Evolutionary conservation across 2,329 filamentous ascomycete genomes (phyloP), one percentile per base, ranked within the genome.

Genomic region (Talaromyces sp.): DNA sequence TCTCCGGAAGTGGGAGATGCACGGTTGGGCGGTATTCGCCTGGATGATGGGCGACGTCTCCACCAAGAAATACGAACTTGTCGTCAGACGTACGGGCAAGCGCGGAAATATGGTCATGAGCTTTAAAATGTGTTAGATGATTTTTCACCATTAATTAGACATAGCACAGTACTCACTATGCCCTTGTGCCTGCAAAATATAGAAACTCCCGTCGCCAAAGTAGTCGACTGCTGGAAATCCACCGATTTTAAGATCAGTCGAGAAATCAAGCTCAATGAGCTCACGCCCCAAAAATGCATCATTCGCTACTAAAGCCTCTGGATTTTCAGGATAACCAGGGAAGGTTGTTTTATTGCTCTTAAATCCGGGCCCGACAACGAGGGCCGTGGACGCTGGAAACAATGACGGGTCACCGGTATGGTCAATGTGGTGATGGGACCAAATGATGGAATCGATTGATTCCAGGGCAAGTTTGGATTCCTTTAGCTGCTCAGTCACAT

Each of bases 171-270:
- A 54, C 52, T 60, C 36, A 60, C 52, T 61, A 23, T 62, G 61
- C 14, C 61, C 56, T 23, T 34, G 14, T 28, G 56, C 8, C 51
- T 65, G 50, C 9, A 86, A 74, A 1, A 86, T 73, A 67, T 85
- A 85, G 65, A 87, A 83, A 27, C 74, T 79, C 0, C 83, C 83
- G 66, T 87, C 84, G 3, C 79, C 78, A 60, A 85, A 86, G 66
- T 79, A 85, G 67, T 87, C 84, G 30, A 64, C 27, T 0, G 69
- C 69, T 12, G 67, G 67, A 65, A 78, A 80, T 8, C 69, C 64
- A 4, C 77, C 78, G 31, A 76, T 65, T 12, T 5, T 5, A 51
- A 42, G 1, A 65, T 50, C 18, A 12, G 42, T 30, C 9, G 63
- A 30, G 44, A 65, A 66, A 34, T 61, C 55, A 16, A 71, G 63